Conservation (phyloP, 352 stramenopile genomes). For the Globisporangium apiculatum region DNA sequence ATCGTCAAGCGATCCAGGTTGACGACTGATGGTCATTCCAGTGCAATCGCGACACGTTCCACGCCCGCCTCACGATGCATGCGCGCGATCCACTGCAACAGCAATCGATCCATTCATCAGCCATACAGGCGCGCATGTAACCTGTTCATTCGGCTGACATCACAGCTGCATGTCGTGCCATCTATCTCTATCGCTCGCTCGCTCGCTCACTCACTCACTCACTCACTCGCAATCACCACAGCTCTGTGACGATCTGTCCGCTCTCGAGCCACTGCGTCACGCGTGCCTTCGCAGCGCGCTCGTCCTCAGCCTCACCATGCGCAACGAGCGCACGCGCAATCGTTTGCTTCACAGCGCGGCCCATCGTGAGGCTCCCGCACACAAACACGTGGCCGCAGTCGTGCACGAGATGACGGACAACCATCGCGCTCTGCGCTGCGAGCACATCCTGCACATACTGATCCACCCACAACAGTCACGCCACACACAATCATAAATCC, state of each 20-base stretch:
- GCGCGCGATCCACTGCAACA: too few species aligned
- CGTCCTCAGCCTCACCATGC: constrained; percentile 28
- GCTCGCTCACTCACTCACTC: too few species aligned
- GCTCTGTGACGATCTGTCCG: constrained; percentile 56
- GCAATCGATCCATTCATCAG: too few species aligned
- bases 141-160: too few species aligned
- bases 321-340: constrained; percentile 39
- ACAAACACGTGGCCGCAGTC: constrained; percentile 63
- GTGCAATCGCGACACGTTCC: too few species aligned
- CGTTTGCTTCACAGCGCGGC: constrained; percentile 60
- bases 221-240: constrained; percentile 36
- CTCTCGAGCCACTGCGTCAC: constrained; percentile 35
- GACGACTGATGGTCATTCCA: too few species aligned
- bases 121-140: too few species aligned
- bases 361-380: constrained; percentile 76
- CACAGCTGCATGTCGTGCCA: too few species aligned
- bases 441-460: constrained; percentile 76
- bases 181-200: too few species aligned
- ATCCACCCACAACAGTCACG: not conserved
- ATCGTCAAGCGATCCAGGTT: too few species aligned
- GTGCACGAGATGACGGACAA: constrained; percentile 46
- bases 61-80: too few species aligned
- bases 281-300: constrained; percentile 34
- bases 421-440: constrained; percentile 41
- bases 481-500: too few species aligned